Percentiles rank a stretch among this genome's conserved stretches.
These are phyloP conservation scores for Saposhnikovia divaricata DNA, from an alignment of 129 eudicot species.

Conservation along the genomic window DNA sequence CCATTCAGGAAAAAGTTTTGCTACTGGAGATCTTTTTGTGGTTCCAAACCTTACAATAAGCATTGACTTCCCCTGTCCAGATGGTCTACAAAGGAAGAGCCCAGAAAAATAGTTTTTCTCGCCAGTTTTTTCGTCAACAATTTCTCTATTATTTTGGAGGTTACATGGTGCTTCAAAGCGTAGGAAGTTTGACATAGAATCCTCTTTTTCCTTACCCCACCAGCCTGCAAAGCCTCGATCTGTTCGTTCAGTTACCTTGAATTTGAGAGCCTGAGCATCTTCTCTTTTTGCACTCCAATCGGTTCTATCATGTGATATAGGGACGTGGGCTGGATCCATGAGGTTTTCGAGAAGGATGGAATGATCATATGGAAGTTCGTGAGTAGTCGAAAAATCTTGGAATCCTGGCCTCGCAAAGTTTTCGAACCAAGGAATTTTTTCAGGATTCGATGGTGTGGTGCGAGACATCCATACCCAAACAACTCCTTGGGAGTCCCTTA, in stretches of 20 bases:
- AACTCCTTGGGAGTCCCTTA: conserved; percentile 88
- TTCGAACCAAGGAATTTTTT: conserved; percentile 83
- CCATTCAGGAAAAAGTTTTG: conserved; percentile 67
- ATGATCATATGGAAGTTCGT: conserved; percentile 93
- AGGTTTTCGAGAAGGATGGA: conserved; percentile 92
- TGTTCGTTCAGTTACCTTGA: conserved; percentile 71
- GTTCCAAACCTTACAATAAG: conserved; percentile 81
- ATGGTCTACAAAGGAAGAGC: conserved; percentile 76
- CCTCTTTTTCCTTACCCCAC: conserved; percentile 77
- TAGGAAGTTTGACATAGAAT: conserved; percentile 43
- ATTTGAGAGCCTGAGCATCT: conserved; percentile 73
- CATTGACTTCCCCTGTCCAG: conserved; percentile 92
- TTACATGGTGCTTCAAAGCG: conserved; percentile 94
- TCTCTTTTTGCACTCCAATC: conserved; percentile 87
- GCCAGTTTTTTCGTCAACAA: conserved; percentile 53
- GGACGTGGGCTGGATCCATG: conserved; percentile 97
- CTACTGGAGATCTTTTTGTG: conserved; percentile 54
- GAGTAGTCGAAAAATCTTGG: conserved; percentile 66
- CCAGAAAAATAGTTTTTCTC: conserved; percentile 62
- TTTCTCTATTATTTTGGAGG: conserved; percentile 73
- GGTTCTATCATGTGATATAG: conserved; percentile 91
- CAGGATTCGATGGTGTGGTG: conserved; percentile 55
- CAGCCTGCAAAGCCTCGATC: conserved; percentile 87
- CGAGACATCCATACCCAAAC: conserved; percentile 98
- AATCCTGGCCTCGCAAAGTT: conserved; percentile 73